phyloP scores from a whole-genome alignment of 352 stramenopile species.

The Phytophthora sansomeana region DNA sequence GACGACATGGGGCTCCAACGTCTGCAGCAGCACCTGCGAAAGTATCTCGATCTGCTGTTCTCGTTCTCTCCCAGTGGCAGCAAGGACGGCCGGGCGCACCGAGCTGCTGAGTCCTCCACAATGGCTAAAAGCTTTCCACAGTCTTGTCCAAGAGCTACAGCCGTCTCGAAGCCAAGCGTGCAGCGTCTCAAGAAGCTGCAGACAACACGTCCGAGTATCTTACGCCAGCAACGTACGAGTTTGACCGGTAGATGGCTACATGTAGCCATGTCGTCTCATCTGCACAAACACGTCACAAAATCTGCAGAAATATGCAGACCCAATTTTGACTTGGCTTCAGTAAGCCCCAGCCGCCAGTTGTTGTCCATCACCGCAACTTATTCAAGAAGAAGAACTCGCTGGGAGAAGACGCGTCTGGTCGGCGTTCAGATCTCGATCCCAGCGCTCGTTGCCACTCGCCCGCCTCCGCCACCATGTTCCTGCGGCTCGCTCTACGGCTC shows the following conservation, averaged over 20 bases:
- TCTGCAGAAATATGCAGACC: conserved; percentile 12
- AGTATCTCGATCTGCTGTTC: conserved; percentile 69
- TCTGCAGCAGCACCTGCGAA: conserved; percentile 64
- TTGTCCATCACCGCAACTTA: conserved; percentile 12
- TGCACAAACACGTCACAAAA: conserved; percentile 5
- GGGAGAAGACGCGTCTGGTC: conserved; percentile 30
- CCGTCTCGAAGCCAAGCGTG: conserved; percentile 58
- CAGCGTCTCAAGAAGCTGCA: conserved; percentile 15
- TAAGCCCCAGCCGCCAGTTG: background rate
- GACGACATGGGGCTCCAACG: conserved; percentile 67
- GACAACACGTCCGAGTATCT: conserved; percentile 17
- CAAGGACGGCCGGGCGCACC: conserved; percentile 48
- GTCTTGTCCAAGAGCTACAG: conserved; percentile 65
- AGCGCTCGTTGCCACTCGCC: background rate
- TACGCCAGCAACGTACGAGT: conserved; percentile 17
- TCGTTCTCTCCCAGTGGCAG: conserved; percentile 34
- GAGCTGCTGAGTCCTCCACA: conserved; percentile 65
- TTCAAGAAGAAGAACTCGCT: conserved; percentile 28
- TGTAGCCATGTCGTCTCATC: background rate
- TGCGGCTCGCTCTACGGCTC: conserved; percentile 81
- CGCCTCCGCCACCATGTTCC: conserved; percentile 57
- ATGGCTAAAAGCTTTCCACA: conserved; percentile 73
- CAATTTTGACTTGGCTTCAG: conserved; percentile 7
- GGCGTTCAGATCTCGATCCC: conserved; percentile 2
- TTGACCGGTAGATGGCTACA: conserved; percentile 26